A percentile compares a stretch with the other conserved stretches of the same genome.
phyloP scores from a whole-genome alignment of 176 grass and related monocot species.

The Areca catechu region DNA sequence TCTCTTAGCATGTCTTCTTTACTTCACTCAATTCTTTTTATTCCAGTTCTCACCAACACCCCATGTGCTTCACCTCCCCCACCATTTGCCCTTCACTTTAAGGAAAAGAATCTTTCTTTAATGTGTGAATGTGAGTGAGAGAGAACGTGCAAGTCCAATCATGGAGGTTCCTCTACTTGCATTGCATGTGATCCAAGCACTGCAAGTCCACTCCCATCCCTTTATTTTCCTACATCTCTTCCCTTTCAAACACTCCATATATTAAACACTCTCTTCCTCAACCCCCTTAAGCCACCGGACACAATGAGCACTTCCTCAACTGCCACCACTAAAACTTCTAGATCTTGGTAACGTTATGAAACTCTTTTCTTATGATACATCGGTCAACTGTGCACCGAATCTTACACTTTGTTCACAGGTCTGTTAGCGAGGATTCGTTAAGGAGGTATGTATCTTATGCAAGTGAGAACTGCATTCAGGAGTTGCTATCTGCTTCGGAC shows the following conservation, averaged over 20 bases:
- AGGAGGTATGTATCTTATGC: constrained; percentile 82
- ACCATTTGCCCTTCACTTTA: constrained; percentile 20
- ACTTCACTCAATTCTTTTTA: background rate
- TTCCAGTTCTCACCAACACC: constrained; percentile 20
- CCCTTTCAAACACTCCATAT: background rate
- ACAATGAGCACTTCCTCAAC: constrained; percentile 7
- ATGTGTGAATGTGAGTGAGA: background rate
- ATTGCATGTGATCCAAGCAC: constrained; percentile 51
- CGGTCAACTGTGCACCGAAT: too few species aligned
- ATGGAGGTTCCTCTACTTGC: constrained; percentile 22
- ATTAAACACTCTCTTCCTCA: background rate
- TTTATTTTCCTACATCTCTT: background rate
- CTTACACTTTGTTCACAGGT: constrained; percentile 30
- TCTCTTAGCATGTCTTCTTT: background rate
- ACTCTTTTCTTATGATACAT: too few species aligned
- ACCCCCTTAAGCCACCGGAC: background rate
- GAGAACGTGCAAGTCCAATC: background rate
- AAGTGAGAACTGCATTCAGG: constrained; percentile 97
- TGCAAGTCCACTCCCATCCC: constrained; percentile 4
- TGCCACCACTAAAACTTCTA: background rate
- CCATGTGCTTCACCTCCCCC: constrained; percentile 40
- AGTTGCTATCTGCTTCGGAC: constrained; percentile 83
- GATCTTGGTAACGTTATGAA: constrained; percentile 6
- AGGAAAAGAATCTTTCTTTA: constrained; percentile 41
- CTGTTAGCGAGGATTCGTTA: constrained; percentile 83